A percentile compares a stretch with the other conserved stretches of the same genome.
phyloP scores from a whole-genome alignment of 768 basidiomycete species.

The Lyophyllum decastes region DNA sequence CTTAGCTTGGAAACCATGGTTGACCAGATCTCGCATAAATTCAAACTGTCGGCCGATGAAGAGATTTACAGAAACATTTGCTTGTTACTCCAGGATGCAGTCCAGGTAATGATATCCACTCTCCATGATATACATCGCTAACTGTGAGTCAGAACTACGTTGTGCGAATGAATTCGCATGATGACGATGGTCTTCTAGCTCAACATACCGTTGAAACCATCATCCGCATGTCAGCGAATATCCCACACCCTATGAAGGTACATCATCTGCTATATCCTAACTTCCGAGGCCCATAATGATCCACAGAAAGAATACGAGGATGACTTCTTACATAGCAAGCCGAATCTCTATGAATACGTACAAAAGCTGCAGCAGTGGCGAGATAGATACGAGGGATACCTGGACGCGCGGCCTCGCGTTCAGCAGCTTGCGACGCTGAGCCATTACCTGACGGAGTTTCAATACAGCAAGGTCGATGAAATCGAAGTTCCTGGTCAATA shows the following conservation, averaged over 20 bases:
- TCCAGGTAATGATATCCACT: slow-evolving; percentile 55
- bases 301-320: slow-evolving; percentile 85
- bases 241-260: slow-evolving; percentile 61
- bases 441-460: slow-evolving; percentile 96
- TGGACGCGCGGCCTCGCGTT: slow-evolving; percentile 81
- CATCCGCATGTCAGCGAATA: slow-evolving; percentile 58
- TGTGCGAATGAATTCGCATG: slow-evolving; percentile 59
- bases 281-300: background rate
- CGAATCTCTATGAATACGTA: slow-evolving; percentile 85
- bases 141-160: slow-evolving; percentile 59
- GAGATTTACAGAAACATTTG: slow-evolving; percentile 91
- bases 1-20: slow-evolving; percentile 96
- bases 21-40: slow-evolving; percentile 88
- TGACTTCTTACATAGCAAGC: slow-evolving; percentile 82
- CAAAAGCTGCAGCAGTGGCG: slow-evolving; percentile 90
- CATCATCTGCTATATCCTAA: slow-evolving; percentile 16
- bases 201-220: slow-evolving; percentile 57
- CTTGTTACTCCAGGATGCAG: slow-evolving; percentile 84
- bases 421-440: slow-evolving; percentile 86
- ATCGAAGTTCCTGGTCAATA: slow-evolving; percentile 99
- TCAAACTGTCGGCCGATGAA: slow-evolving; percentile 89
- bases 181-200: slow-evolving; percentile 68
- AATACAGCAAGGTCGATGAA: slow-evolving; percentile 96
- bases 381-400: slow-evolving; percentile 80
- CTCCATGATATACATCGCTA: background rate